These are phyloP conservation scores for Trichosporon inkin DNA, from an alignment of 1,284 basidiomycete genomes.

Conservation along the genomic window DNA sequence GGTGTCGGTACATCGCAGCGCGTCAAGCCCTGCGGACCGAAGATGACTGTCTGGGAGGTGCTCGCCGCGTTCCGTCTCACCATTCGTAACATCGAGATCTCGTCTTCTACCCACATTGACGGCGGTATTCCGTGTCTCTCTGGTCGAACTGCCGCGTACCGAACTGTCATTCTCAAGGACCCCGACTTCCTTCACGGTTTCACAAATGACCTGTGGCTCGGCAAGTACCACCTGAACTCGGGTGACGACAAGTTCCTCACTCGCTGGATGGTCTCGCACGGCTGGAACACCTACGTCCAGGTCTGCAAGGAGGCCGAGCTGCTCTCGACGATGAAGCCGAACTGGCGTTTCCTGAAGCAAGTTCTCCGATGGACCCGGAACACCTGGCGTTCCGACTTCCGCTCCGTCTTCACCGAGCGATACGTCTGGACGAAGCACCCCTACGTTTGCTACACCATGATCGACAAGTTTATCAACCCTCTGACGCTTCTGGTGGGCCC, in stretches of 20 bases:
- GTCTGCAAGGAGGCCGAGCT: slow-evolving; percentile 85
- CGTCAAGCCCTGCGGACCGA: slow-evolving; percentile 69
- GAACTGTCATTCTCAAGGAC: slow-evolving; percentile 88
- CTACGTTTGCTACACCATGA: slow-evolving; percentile 88
- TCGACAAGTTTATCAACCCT: slow-evolving; percentile 88
- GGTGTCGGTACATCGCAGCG: slow-evolving; percentile 86
- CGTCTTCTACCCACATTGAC: slow-evolving; percentile 82
- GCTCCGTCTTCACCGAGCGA: slow-evolving; percentile 80
- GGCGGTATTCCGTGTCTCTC: slow-evolving; percentile 86
- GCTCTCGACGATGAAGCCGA: slow-evolving; percentile 88
- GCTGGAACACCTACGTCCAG: slow-evolving; percentile 89
- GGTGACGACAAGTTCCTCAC: slow-evolving; percentile 92
- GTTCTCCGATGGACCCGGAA: slow-evolving; percentile 88
- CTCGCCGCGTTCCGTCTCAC: slow-evolving; percentile 85
- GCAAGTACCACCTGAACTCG: slow-evolving; percentile 86
- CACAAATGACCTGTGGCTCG: slow-evolving; percentile 87
- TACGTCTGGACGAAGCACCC: slow-evolving; percentile 83
- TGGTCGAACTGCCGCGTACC: slow-evolving; percentile 84
- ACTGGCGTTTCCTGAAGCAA: slow-evolving; percentile 90
- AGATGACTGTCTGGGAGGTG: slow-evolving; percentile 89
- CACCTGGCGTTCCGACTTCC: slow-evolving; percentile 83
- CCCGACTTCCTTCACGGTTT: slow-evolving; percentile 86
- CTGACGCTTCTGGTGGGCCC: slow-evolving; percentile 80
- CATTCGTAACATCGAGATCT: slow-evolving; percentile 88
- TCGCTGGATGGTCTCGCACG: slow-evolving; percentile 91